phyloP scores from a whole-genome alignment of 495 filamentous ascomycete species.

The Penicillium flavigenum region DNA sequence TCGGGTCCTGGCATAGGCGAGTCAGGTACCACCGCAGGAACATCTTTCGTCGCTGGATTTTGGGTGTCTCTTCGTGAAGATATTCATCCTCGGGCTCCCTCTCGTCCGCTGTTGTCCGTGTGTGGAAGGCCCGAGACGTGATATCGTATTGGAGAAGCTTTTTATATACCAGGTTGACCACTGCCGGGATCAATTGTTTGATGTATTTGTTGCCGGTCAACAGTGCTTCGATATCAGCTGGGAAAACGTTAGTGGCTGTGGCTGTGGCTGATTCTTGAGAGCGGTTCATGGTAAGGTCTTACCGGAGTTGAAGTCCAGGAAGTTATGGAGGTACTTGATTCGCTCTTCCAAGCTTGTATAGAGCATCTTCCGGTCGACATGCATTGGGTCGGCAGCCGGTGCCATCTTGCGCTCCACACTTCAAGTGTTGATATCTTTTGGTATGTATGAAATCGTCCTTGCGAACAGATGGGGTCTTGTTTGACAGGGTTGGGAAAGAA shows the following conservation, averaged over 20 bases:
- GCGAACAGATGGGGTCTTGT: not conserved
- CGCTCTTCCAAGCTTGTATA: slow-evolving; percentile 66
- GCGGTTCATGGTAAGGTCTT: slow-evolving; percentile 23
- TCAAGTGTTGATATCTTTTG: not conserved
- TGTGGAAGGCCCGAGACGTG: slow-evolving; percentile 68
- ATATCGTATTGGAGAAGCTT: slow-evolving; percentile 74
- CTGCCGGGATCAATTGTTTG: slow-evolving; percentile 67
- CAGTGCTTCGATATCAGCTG: slow-evolving; percentile 69
- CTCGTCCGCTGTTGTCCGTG: slow-evolving; percentile 62
- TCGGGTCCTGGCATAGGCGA: slow-evolving; percentile 68
- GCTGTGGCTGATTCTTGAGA: not conserved
- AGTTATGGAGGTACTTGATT: slow-evolving; percentile 67
- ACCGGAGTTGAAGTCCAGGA: slow-evolving; percentile 71
- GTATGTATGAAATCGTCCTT: not conserved
- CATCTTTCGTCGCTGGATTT: slow-evolving; percentile 73
- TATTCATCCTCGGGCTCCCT: slow-evolving; percentile 57
- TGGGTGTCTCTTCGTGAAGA: slow-evolving; percentile 62
- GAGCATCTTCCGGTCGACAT: slow-evolving; percentile 67
- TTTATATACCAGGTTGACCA: slow-evolving; percentile 71
- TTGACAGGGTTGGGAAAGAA: not conserved
- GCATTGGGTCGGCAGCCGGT: slow-evolving; percentile 35
- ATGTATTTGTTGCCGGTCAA: slow-evolving; percentile 66
- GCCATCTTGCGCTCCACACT: slow-evolving; percentile 25
- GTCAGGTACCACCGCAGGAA: slow-evolving; percentile 70
- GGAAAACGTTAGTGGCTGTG: slow-evolving; percentile 7